Evolutionary conservation across 2,329 filamentous ascomycete species (phyloP).

Genomic region (Sodiomyces alkalinus): DNA sequence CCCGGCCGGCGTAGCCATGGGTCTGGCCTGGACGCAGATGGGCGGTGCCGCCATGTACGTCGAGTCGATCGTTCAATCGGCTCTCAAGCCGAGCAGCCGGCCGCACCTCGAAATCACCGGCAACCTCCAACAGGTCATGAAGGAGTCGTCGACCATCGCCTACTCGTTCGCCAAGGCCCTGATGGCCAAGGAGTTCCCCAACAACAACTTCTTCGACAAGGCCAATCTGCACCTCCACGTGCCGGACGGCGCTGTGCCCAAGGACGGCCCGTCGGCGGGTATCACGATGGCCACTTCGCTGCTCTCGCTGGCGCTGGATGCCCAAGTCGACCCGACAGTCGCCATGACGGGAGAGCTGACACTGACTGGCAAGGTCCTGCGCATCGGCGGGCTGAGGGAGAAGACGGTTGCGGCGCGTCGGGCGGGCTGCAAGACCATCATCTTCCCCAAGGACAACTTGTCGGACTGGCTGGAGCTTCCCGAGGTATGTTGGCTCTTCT

Average conservation of each 20-base stretch:
- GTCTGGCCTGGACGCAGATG: constrained; percentile 94
- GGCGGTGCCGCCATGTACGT: constrained; percentile 94
- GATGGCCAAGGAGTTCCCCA: constrained; percentile 70
- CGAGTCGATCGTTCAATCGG: constrained; percentile 84
- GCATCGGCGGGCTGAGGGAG: constrained; percentile 86
- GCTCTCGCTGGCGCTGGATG: constrained; percentile 69
- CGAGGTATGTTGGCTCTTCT: constrained; percentile 50
- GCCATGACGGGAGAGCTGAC: constrained; percentile 98
- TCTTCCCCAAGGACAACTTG: constrained; percentile 91
- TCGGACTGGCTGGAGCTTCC: constrained; percentile 96
- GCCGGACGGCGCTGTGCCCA: constrained; percentile 87
- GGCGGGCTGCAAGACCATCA: constrained; percentile 81
- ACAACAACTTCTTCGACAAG: constrained; percentile 93
- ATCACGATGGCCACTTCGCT: constrained; percentile 97
- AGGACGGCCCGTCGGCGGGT: constrained; percentile 84
- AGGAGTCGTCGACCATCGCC: constrained; percentile 87
- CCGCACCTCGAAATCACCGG: constrained; percentile 82
- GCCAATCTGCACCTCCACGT: constrained; percentile 92
- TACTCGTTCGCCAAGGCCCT: constrained; percentile 91
- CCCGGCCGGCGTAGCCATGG: constrained; percentile 92
- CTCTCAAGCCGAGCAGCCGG: constrained; percentile 56
- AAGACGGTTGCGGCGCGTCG: constrained; percentile 93
- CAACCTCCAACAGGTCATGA: constrained; percentile 94
- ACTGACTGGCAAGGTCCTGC: constrained; percentile 86
- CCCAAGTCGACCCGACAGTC: constrained; percentile 65